Conservation (phyloP, 768 basidiomycete genomes). For the Tricholoma flavovirens region DNA sequence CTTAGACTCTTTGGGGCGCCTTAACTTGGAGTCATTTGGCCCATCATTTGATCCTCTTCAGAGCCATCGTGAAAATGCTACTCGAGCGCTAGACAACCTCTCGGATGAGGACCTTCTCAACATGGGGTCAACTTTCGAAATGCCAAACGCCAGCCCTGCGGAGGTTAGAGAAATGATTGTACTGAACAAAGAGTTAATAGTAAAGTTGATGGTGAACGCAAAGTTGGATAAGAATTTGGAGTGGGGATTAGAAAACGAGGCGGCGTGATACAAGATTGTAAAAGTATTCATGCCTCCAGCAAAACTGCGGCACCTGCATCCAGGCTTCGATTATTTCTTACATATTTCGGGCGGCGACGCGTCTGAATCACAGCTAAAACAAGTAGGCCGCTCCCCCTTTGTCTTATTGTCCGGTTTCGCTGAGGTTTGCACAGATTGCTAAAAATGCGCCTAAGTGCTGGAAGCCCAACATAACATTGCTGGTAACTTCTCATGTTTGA, state of each 20-base stretch:
- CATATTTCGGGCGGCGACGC: slow-evolving; percentile 1
- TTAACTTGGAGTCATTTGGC: too few species aligned
- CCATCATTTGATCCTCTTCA: background rate
- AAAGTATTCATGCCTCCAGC: slow-evolving; percentile 19
- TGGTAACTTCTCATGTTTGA: slow-evolving; percentile 6
- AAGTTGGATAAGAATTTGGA: background rate
- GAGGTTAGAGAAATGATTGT: background rate
- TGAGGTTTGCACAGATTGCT: slow-evolving; percentile 1
- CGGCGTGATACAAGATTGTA: slow-evolving; percentile 18
- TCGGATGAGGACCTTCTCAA: background rate
- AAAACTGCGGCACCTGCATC: slow-evolving; percentile 17
- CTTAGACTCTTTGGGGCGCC: too few species aligned
- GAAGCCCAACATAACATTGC: slow-evolving; percentile 22
- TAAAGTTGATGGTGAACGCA: slow-evolving; percentile 9
- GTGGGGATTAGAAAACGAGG: slow-evolving; percentile 12
- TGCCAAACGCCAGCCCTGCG: background rate
- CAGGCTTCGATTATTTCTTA: slow-evolving; percentile 16
- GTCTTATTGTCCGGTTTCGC: background rate
- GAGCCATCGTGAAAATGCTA: background rate
- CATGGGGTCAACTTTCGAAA: background rate
- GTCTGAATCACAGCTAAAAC: slow-evolving; percentile 5
- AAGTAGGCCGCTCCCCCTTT: background rate
- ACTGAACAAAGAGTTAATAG: slow-evolving; percentile 1
- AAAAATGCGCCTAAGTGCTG: slow-evolving; percentile 14
- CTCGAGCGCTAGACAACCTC: background rate